A percentile compares a stretch with the other conserved stretches of the same genome.
Evolutionary conservation across 768 basidiomycete genomes (phyloP).

Genomic region (Rhizopogon rudus): DNA sequence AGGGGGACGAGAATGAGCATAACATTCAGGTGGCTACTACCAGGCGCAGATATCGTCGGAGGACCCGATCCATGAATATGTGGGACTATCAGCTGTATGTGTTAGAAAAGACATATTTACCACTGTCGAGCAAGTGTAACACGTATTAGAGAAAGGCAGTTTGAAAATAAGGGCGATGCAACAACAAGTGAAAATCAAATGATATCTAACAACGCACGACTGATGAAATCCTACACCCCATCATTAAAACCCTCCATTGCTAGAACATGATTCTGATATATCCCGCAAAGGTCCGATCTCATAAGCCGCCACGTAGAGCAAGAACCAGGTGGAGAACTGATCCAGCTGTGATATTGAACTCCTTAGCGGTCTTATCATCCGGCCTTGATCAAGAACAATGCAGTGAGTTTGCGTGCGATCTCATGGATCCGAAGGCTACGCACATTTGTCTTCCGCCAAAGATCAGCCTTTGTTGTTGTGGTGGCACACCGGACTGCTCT

Average conservation of each 20-base stretch:
- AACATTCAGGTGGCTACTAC: constrained; percentile 83
- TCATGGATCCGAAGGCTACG: constrained; percentile 19
- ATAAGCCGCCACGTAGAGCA: constrained; percentile 87
- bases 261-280: not conserved
- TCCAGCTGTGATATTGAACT: constrained; percentile 80
- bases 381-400: constrained; percentile 44
- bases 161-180: constrained; percentile 1
- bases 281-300: constrained; percentile 12
- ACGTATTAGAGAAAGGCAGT: not conserved
- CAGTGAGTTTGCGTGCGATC: not conserved
- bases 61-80: constrained; percentile 9
- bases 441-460: constrained; percentile 92
- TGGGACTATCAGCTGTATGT: not conserved
- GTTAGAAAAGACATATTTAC: not conserved
- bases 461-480: constrained; percentile 92
- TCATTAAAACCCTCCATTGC: constrained; percentile 3
- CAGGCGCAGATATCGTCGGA: constrained; percentile 81
- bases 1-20: constrained; percentile 67
- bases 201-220: constrained; percentile 25
- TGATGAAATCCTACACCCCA: constrained; percentile 9
- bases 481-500: constrained; percentile 97
- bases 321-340: constrained; percentile 92
- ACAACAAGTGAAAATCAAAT: constrained; percentile 18
- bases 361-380: constrained; percentile 87
- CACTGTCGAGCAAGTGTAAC: not conserved